Percentiles rank a stretch among this genome's conserved stretches.
These are phyloP conservation scores for Hymenoscyphus albidus DNA, from an alignment of 2,329 filamentous ascomycete species.

Conservation along the genomic window DNA sequence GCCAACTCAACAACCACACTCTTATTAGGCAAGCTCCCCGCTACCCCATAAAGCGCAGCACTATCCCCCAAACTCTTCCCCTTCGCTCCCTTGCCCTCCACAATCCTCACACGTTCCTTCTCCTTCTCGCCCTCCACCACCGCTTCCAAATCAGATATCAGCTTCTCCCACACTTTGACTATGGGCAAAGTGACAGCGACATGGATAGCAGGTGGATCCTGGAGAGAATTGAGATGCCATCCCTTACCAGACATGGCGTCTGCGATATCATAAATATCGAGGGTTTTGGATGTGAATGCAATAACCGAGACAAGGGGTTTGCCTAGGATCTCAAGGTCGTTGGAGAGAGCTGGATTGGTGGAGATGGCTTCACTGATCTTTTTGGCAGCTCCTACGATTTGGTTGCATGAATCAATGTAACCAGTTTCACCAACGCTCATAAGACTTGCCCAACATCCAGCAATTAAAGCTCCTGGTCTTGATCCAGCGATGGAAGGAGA, in stretches of 20 bases:
- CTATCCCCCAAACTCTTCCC: slow-evolving; percentile 72
- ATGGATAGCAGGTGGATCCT: slow-evolving; percentile 88
- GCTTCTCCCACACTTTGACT: slow-evolving; percentile 71
- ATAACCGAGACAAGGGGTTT: slow-evolving; percentile 86
- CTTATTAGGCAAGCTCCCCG: slow-evolving; percentile 92
- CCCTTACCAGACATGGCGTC: slow-evolving; percentile 80
- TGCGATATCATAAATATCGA: slow-evolving; percentile 92
- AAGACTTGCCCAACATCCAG: slow-evolving; percentile 90
- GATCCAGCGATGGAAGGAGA: slow-evolving; percentile 89
- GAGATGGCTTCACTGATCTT: slow-evolving; percentile 73
- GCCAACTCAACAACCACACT: slow-evolving; percentile 88
- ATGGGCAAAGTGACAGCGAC: slow-evolving; percentile 90
- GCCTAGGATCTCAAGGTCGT: slow-evolving; percentile 77
- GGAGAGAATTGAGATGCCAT: slow-evolving; percentile 94
- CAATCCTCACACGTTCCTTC: slow-evolving; percentile 69
- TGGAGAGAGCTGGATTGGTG: slow-evolving; percentile 61
- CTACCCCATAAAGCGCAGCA: slow-evolving; percentile 89
- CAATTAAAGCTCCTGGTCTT: slow-evolving; percentile 88
- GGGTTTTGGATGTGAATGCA: slow-evolving; percentile 76
- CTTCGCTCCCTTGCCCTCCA: slow-evolving; percentile 62
- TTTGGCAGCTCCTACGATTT: slow-evolving; percentile 84
- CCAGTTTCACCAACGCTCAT: slow-evolving; percentile 85
- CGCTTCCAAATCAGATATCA: slow-evolving; percentile 68
- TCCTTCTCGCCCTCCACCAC: slow-evolving; percentile 71
- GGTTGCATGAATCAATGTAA: slow-evolving; percentile 80